Evolutionary conservation across 805 yeast genomes (phyloP), one percentile per base, ranked within the genome.

Genomic region (Metschnikowia bowlesiae): DNA sequence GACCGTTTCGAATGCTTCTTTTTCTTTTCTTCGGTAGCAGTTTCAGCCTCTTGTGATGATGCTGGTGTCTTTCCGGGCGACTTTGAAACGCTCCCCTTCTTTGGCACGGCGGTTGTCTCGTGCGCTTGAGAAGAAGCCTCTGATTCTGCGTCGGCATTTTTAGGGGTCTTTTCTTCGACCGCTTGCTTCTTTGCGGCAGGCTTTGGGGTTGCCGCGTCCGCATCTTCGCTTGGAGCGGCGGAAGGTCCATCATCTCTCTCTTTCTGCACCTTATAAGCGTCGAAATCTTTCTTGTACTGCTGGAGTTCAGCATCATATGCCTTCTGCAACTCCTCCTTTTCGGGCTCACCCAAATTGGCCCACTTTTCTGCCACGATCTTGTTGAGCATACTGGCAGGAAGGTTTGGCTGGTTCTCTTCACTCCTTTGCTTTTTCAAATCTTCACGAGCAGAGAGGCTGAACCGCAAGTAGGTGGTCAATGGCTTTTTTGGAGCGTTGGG

Each of bases 401-500:
- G 75, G 9, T 88, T 81, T 13, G 85, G 80, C 59, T 77, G 74
- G 33, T 86, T 71, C 44, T 76, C 72, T 35, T 70, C 70, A 49
- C 72, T 77, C 62, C 96, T 80, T 54, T 87, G 90, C 48, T 80
- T 84, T 50, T 84, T 81, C 54, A 91, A 77, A 36, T 77, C 72
- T 54, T 85, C 86, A 62, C 96, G 83, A 56, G 83, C 80, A 57
- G 81, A 83, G 56, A 86, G 84, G 47, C 89, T 83, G 69, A 83
- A 92, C 39, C 76, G 75, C 67, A 92, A 87, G 73, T 83, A 91
- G 41, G 88, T 86, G 22, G 97, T 90, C 62, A 89, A 75, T 13
- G 99, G 98, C 63, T 90, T 90, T 76, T 88, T 89, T 52, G 99
- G 99, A 41, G 96, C 97, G 62, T 87, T 85, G 47, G 97, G 97